Base-by-base conservation (phyloP, 2,329 filamentous ascomycete species). In the Diaporthe nobilis region DNA sequence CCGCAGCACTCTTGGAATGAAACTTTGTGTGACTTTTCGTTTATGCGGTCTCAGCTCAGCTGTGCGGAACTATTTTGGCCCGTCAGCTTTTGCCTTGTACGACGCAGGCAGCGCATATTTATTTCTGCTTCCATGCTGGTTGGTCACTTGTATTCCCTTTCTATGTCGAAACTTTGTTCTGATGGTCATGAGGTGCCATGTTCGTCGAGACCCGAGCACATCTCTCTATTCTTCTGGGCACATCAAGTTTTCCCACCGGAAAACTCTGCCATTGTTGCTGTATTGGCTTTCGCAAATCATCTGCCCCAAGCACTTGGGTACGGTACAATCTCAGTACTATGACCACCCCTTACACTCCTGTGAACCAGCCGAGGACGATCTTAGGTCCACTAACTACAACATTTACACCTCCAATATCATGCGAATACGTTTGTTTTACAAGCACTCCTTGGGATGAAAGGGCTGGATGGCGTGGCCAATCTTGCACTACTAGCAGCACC, bases 341-440 rank as follows among this genome's bases (percentile, higher is more conserved):
- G 58, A 10, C 58, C 3, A 28, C 58, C 22, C 5, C 58, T 25
- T 25, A 2, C 13, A 12, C 25, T 25, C 34, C 6, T 1, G 58
- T 44, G 58, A 34, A 73, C 37, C 31, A 31, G 37, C 34, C 71
- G 20, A 61, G 58, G 22, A 73, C 71, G 25, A 57, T 73, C n/a
- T 31, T 73, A 28, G 71, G 71, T 9, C 61, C 71, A 9, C 49
- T 73, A 15, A 73, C 71, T 3, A 67, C 71, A 7, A 73, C 71
- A 15, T 73, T 67, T n/a, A 55, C 44, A 7, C 58, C 71, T 4
- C 71, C 60, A n/a, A 51, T 25, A 7, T 67, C 71, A 4, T 73
- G 71, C n/a, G 47, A 13, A 25, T 44, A 73, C 53, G 42, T 51
- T n/a, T 42, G 57, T 37, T 42, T 73, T 49, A 9, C 71, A 55